Conservation (phyloP, 805 yeast genomes). For the Zygoascus flipseniorum region DNA sequence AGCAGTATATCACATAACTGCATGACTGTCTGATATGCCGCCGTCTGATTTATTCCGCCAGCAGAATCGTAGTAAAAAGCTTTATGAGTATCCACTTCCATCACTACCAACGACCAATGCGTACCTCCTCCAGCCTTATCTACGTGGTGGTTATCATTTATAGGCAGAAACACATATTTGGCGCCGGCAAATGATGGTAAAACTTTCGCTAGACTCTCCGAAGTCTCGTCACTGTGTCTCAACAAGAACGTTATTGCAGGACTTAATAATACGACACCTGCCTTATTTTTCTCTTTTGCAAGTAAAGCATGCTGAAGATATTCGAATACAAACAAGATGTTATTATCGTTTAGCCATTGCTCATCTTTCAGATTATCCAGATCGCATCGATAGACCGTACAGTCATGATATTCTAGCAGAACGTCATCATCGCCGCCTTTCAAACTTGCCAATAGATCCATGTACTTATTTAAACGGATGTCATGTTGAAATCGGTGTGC, state of each 20-base stretch:
- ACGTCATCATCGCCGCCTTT: background rate
- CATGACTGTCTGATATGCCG: conserved; percentile 25
- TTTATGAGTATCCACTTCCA: conserved; percentile 34
- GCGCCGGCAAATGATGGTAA: conserved; percentile 39
- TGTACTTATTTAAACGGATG: background rate
- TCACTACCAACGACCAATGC: conserved; percentile 65
- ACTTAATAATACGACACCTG: conserved; percentile 34
- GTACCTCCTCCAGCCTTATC: conserved; percentile 52
- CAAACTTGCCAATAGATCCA: background rate
- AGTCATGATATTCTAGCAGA: conserved; percentile 28
- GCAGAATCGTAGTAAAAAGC: conserved; percentile 55
- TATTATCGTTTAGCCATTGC: conserved; percentile 70
- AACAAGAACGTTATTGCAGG: conserved; percentile 63
- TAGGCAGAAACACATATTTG: conserved; percentile 53
- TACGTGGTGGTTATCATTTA: conserved; percentile 56
- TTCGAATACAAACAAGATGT: conserved; percentile 56
- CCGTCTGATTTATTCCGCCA: conserved; percentile 36
- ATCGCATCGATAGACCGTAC: conserved; percentile 52
- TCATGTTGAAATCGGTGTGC: background rate
- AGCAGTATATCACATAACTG: background rate
- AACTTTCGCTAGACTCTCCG: conserved; percentile 34
- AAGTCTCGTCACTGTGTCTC: conserved; percentile 34
- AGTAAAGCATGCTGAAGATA: conserved; percentile 35
- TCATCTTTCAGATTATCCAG: conserved; percentile 48
- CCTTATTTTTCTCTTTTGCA: conserved; percentile 9